Base-by-base conservation (phyloP, 805 yeast species). In the Candida michaelii region DNA sequence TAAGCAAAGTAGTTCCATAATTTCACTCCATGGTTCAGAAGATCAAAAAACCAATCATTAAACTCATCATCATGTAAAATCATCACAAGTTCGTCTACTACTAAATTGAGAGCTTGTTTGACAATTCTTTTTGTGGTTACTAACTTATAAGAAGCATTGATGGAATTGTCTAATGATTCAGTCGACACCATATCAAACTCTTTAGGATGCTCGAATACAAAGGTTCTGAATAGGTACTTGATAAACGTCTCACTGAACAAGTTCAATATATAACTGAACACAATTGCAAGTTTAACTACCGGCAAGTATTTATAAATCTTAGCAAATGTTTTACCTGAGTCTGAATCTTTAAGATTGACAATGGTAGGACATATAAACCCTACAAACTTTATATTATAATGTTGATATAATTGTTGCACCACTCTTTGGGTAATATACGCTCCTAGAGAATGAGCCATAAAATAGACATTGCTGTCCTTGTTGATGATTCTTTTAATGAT, bases 381-480 rank as follows among this genome's bases (percentile, higher is more conserved):
- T 15, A 76, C 68, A 42, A 78, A 71, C 39, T 56, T 60, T 24
- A 79, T 60, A 12, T 38, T 27, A 16, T 44, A 36, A 4, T 61
- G 47, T 21, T 63, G 50, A 14, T 53, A 42, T 23, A 67, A 37
- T 11, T 48, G 57, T 0, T 45, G 31, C 1, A 77, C 65, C 2
- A 79, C 66, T 34, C 84, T 58, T 56, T 85, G 89, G 2, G 69
- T 58, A 33, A 85, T 65, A 67, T 76, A 85, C 5, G 81, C 71
- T 1, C 95, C 95, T 11, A 85, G 77, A 0, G 91, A 84, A 56
- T 85, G 95, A 15, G 88, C 83, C 50, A 82, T 58, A 16, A 83
- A 63, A 39, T 65, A 62, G 6, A 83, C 56, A 11, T 39, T 25
- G 15, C 30, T 30, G 5, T 40, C 44, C 15, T 47, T 43, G 9